phyloP scores from a whole-genome alignment of 2,329 filamentous ascomycete species.

The Cercospora zeina region DNA sequence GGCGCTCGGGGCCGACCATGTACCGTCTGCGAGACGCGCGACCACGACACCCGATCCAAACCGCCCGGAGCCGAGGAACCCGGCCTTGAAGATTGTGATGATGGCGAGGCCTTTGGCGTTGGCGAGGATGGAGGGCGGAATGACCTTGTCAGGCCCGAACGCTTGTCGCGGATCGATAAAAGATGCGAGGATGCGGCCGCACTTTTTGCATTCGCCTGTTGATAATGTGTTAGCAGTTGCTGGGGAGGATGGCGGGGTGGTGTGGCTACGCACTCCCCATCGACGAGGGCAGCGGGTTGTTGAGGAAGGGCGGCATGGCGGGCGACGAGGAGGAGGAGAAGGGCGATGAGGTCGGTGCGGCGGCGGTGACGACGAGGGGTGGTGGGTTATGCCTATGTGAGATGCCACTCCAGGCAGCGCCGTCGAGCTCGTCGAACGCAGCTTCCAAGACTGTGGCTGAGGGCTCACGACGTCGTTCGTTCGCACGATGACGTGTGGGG shows the following conservation, averaged over 20 bases:
- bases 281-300: constrained; percentile 56
- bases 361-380: neutral
- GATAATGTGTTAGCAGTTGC: constrained; percentile 1
- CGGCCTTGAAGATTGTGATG: constrained; percentile 82
- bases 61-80: constrained; percentile 78
- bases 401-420: constrained; percentile 2
- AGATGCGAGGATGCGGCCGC: constrained; percentile 88
- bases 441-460: constrained; percentile 2
- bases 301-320: constrained; percentile 50
- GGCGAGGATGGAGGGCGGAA: constrained; percentile 83
- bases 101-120: constrained; percentile 91
- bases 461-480: neutral
- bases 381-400: neutral
- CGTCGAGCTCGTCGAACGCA: neutral
- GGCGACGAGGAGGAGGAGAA: constrained; percentile 10
- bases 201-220: constrained; percentile 94
- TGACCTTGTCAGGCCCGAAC: constrained; percentile 95
- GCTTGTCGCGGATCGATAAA: constrained; percentile 92
- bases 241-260: neutral
- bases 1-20: constrained; percentile 78
- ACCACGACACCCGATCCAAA: constrained; percentile 83
- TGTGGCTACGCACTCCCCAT: constrained; percentile 51
- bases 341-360: neutral
- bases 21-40: constrained; percentile 72
- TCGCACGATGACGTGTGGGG: neutral